These are phyloP conservation scores for Lentinula lateritia DNA, from an alignment of 768 basidiomycete genomes.

Conservation along the genomic window DNA sequence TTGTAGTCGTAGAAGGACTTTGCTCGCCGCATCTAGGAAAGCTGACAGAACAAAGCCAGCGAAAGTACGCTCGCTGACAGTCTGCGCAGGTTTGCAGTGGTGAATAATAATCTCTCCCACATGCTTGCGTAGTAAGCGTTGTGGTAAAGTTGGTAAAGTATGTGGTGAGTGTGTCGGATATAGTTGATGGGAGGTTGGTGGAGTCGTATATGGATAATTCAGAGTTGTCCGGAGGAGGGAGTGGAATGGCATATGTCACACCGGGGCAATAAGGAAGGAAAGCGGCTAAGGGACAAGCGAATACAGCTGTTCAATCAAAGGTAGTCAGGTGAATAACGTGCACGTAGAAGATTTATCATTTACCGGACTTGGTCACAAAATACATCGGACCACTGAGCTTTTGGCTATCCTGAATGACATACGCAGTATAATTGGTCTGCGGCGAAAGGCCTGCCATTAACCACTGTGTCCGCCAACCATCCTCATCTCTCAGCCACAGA, in stretches of 20 bases:
- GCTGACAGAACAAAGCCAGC: conserved; percentile 71
- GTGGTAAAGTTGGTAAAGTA: conserved; percentile 72
- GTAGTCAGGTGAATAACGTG: not conserved
- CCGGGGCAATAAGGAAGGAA: conserved; percentile 72
- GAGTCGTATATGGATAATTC: conserved; percentile 40
- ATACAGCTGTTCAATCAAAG: conserved; percentile 38
- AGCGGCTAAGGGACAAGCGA: conserved; percentile 65
- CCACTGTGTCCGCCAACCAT: conserved; percentile 70
- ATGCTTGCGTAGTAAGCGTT: conserved; percentile 66
- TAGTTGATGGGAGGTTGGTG: conserved; percentile 39
- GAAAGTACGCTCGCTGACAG: conserved; percentile 67
- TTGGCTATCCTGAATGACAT: conserved; percentile 48
- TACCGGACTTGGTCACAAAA: conserved; percentile 73
- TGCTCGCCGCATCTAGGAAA: conserved; percentile 72
- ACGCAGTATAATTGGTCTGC: conserved; percentile 76
- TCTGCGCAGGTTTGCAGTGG: conserved; percentile 72
- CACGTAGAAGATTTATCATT: conserved; percentile 13
- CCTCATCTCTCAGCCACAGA: conserved; percentile 49
- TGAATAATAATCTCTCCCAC: conserved; percentile 77
- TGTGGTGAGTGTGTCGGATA: conserved; percentile 48
- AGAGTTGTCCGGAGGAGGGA: conserved; percentile 41
- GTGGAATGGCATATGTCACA: conserved; percentile 63
- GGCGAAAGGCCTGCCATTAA: conserved; percentile 52
- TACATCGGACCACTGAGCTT: conserved; percentile 64
- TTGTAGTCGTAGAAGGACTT: conserved; percentile 25